A percentile compares a stretch with the other conserved stretches of the same genome.
Evolutionary conservation across 108 stramenopile genomes (phyloP).

Genomic region (Skeletonema tropicum): DNA sequence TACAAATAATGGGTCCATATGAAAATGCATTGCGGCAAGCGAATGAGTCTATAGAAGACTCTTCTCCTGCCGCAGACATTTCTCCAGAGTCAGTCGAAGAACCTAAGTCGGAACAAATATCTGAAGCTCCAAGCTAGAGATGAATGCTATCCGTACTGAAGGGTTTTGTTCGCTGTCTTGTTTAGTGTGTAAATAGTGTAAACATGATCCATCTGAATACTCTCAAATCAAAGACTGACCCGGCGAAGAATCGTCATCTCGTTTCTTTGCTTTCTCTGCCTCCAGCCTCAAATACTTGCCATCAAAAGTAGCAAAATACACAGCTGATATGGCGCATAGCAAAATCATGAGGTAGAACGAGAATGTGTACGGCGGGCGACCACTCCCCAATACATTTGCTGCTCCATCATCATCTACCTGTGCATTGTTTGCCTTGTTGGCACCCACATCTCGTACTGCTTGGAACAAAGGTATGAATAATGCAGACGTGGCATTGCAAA

Average conservation of each 20-base stretch:
- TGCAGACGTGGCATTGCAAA: slow-evolving; percentile 83
- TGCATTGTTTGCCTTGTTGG: slow-evolving; percentile 12
- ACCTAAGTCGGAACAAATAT: not conserved
- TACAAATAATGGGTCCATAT: slow-evolving; percentile 30
- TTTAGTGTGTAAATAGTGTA: not conserved
- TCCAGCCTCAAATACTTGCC: slow-evolving; percentile 81
- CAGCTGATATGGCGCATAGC: slow-evolving; percentile 70
- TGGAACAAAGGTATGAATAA: slow-evolving; percentile 89
- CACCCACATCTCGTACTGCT: slow-evolving; percentile 71
- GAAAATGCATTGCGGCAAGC: slow-evolving; percentile 4
- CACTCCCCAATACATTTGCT: slow-evolving; percentile 47
- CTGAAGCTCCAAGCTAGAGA: not conserved
- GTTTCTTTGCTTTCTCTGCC: slow-evolving; percentile 68
- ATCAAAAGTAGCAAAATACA: slow-evolving; percentile 89
- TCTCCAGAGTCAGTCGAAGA: not conserved
- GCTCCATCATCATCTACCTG: slow-evolving; percentile 38
- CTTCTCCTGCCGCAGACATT: not conserved
- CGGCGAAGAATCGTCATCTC: slow-evolving; percentile 12
- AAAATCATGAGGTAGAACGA: slow-evolving; percentile 86
- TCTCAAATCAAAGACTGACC: not conserved
- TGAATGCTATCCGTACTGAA: not conserved
- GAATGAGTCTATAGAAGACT: not conserved
- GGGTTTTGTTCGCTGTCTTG: not conserved
- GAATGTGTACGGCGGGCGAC: slow-evolving; percentile 81
- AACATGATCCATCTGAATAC: not conserved